Percentiles rank a stretch among this genome's conserved stretches.
phyloP scores from a whole-genome alignment of 129 eudicot genomes.

The Pittosporum tobira region DNA sequence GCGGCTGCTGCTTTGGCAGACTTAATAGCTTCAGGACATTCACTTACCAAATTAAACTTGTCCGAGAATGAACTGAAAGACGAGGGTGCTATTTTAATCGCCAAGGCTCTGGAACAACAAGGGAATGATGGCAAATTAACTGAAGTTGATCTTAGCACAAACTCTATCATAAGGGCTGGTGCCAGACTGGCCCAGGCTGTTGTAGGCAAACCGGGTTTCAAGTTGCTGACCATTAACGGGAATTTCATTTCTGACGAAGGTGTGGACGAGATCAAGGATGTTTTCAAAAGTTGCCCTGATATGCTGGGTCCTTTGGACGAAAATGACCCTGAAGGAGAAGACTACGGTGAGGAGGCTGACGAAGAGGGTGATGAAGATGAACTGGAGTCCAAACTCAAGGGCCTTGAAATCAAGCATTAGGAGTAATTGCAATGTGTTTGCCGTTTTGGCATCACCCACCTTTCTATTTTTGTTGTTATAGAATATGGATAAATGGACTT shows the following conservation, averaged over 20 bases:
- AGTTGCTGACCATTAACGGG: slow-evolving; percentile 58
- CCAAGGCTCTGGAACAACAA: slow-evolving; percentile 49
- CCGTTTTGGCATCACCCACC: background rate
- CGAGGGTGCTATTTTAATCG: slow-evolving; percentile 58
- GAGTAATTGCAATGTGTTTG: slow-evolving; percentile 12
- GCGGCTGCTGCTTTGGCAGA: slow-evolving; percentile 56
- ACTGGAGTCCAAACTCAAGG: slow-evolving; percentile 50
- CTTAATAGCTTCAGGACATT: slow-evolving; percentile 35
- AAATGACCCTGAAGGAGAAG: slow-evolving; percentile 83
- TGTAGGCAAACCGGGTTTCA: slow-evolving; percentile 41
- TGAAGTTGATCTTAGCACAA: slow-evolving; percentile 67
- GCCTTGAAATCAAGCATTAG: slow-evolving; percentile 52
- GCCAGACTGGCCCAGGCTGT: slow-evolving; percentile 77
- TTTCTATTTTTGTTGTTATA: background rate
- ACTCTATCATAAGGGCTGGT: slow-evolving; percentile 61
- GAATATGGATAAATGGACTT: background rate
- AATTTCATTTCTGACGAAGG: slow-evolving; percentile 85
- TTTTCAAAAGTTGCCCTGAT: slow-evolving; percentile 39
- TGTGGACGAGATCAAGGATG: slow-evolving; percentile 53
- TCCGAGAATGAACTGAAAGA: slow-evolving; percentile 76
- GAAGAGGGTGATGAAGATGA: slow-evolving; percentile 36
- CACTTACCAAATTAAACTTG: slow-evolving; percentile 44
- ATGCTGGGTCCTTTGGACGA: slow-evolving; percentile 69
- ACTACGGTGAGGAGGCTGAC: slow-evolving; percentile 37
- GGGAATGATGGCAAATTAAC: slow-evolving; percentile 44